These are phyloP conservation scores for Annulohypoxylon nitens DNA, from an alignment of 495 filamentous ascomycete species.

Conservation along the genomic window DNA sequence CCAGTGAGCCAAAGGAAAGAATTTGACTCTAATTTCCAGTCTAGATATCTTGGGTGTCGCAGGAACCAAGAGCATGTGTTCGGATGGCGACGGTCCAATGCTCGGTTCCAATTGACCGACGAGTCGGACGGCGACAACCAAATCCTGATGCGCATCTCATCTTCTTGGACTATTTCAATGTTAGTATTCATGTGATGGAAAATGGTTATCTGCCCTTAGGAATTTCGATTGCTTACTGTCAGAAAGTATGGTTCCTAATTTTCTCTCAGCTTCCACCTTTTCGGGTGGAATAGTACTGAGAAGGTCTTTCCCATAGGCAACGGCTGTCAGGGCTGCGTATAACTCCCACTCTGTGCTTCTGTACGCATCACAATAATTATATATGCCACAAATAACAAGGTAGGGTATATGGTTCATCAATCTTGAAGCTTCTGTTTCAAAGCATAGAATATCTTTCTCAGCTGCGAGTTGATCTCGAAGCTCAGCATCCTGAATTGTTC, in stretches of 20 bases:
- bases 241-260: background rate
- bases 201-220: background rate
- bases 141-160: background rate
- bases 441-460: slow-evolving; percentile 23
- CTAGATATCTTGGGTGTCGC: background rate
- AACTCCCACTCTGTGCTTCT: slow-evolving; percentile 51
- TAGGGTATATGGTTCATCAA: slow-evolving; percentile 40
- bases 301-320: slow-evolving; percentile 38
- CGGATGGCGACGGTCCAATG: background rate
- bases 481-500: slow-evolving; percentile 45
- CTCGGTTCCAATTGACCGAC: background rate
- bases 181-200: background rate
- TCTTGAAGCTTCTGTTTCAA: slow-evolving; percentile 47
- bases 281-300: background rate
- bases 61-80: background rate
- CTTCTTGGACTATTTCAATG: background rate
- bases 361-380: slow-evolving; percentile 56
- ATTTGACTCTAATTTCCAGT: background rate
- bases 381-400: slow-evolving; percentile 57
- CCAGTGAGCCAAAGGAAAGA: background rate
- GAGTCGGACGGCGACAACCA: background rate
- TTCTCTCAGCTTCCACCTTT: slow-evolving; percentile 1
- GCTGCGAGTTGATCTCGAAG: slow-evolving; percentile 18
- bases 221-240: background rate
- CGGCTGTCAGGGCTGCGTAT: slow-evolving; percentile 41